A percentile compares a stretch with the other conserved stretches of the same genome.
These are phyloP conservation scores for Glycine soja DNA, from an alignment of 306 rosid species.

Conservation along the genomic window DNA sequence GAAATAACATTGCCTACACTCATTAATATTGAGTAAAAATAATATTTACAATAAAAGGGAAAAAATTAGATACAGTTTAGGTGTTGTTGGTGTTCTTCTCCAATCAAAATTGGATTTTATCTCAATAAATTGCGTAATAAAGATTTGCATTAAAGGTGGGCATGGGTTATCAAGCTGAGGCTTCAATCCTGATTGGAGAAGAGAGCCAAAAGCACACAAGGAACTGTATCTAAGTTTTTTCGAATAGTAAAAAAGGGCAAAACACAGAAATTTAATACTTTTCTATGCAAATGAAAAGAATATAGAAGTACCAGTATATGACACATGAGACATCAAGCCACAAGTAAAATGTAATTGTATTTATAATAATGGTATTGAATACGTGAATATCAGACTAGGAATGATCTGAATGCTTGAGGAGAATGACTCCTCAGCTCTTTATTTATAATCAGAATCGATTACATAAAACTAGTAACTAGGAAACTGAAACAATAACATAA, in stretches of 20 bases:
- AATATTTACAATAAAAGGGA: not conserved
- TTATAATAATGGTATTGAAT: too few species aligned
- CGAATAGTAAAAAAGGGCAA: too few species aligned
- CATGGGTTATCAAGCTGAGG: not conserved
- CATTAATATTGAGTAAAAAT: not conserved
- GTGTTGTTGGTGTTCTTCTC: not conserved
- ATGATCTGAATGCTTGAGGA: too few species aligned
- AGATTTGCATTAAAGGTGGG: not conserved
- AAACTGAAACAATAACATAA: too few species aligned
- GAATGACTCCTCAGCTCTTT: too few species aligned
- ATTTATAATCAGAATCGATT: too few species aligned
- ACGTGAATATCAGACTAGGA: too few species aligned
- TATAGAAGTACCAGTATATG: not conserved
- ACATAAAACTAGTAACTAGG: too few species aligned
- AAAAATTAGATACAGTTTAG: not conserved
- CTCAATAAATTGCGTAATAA: not conserved
- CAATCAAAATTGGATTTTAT: not conserved
- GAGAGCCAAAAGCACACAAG: not conserved
- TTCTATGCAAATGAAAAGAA: not conserved
- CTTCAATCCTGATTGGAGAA: not conserved
- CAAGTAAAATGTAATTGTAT: not conserved
- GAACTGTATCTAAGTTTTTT: not conserved
- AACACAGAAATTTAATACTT: not conserved
- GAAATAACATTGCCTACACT: constrained; percentile 12
- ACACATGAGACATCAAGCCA: not conserved